Conservation (phyloP, 495 filamentous ascomycete genomes). For the Hypoxylon trugodes region DNA sequence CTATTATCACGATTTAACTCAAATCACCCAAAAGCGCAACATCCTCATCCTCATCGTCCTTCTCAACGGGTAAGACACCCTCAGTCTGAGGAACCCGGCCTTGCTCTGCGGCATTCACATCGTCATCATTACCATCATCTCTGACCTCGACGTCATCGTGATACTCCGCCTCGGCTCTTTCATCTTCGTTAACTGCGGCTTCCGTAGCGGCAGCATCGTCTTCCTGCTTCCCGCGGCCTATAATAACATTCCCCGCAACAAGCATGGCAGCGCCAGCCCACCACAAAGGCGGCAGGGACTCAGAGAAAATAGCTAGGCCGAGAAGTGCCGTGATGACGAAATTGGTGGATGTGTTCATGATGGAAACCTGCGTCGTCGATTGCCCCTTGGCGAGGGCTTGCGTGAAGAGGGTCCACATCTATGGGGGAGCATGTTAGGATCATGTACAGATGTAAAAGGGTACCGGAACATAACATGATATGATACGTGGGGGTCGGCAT, state of each 20-base stretch:
- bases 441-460: no score
- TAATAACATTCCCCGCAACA: slow-evolving; percentile 89
- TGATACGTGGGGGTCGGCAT: no score
- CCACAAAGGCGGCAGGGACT: slow-evolving; percentile 80
- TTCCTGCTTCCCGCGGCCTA: slow-evolving; percentile 74
- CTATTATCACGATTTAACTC: not conserved
- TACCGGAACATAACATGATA: no score
- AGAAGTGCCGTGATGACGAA: slow-evolving; percentile 91
- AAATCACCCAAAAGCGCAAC: slow-evolving; percentile 40
- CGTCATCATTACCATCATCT: slow-evolving; percentile 6
- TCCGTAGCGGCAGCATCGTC: slow-evolving; percentile 18
- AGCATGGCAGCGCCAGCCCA: slow-evolving; percentile 86
- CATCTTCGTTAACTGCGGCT: not conserved
- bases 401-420: slow-evolving; percentile 92
- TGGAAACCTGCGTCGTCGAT: slow-evolving; percentile 88
- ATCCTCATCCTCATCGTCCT: slow-evolving; percentile 43
- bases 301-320: slow-evolving; percentile 76
- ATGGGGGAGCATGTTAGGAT: no score
- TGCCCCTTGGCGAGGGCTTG: slow-evolving; percentile 82
- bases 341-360: slow-evolving; percentile 93
- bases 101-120: slow-evolving; percentile 19
- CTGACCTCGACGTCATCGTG: not conserved
- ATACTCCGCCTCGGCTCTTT: not conserved
- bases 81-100: slow-evolving; percentile 15
- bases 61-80: slow-evolving; percentile 23